Percentiles rank a stretch among this genome's conserved stretches.
These are phyloP conservation scores for Medicago ruthenica DNA, from an alignment of 306 rosid species.

Conservation along the genomic window DNA sequence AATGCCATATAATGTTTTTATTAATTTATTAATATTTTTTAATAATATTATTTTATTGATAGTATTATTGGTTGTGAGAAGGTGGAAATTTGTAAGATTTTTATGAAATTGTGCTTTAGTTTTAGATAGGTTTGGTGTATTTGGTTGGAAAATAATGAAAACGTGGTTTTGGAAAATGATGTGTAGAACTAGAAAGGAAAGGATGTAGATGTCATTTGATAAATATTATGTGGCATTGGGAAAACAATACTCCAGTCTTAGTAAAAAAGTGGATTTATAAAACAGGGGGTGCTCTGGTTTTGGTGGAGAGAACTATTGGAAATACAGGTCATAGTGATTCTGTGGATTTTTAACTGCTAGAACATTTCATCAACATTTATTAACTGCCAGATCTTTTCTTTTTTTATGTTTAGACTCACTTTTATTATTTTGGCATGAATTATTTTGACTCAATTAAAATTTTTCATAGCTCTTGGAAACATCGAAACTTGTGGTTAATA, in stretches of 20 bases:
- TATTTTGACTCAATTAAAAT: background rate
- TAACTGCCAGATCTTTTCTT: background rate
- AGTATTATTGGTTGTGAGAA: background rate
- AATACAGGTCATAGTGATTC: conserved; percentile 19
- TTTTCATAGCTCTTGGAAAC: background rate
- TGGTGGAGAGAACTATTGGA: conserved; percentile 2
- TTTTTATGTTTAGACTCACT: background rate
- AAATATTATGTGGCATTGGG: background rate
- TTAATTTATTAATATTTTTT: too few relatives aligned
- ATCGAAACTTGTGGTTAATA: conserved; percentile 2
- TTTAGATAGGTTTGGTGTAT: conserved; percentile 23
- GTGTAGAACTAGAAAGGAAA: background rate
- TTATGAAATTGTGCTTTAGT: background rate
- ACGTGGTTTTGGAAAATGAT: background rate
- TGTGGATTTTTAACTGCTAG: conserved; percentile 44
- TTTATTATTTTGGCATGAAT: background rate
- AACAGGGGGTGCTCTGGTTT: conserved; percentile 65
- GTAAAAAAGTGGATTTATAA: conserved; percentile 30
- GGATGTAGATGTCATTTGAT: conserved; percentile 32
- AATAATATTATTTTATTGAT: background rate
- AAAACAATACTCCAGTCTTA: background rate
- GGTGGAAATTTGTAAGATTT: background rate
- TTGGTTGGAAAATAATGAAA: conserved; percentile 10
- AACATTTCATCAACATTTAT: background rate
- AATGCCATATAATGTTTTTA: background rate